Conservation (phyloP, 108 stramenopile genomes). For the Discostella stelligeroides region DNA sequence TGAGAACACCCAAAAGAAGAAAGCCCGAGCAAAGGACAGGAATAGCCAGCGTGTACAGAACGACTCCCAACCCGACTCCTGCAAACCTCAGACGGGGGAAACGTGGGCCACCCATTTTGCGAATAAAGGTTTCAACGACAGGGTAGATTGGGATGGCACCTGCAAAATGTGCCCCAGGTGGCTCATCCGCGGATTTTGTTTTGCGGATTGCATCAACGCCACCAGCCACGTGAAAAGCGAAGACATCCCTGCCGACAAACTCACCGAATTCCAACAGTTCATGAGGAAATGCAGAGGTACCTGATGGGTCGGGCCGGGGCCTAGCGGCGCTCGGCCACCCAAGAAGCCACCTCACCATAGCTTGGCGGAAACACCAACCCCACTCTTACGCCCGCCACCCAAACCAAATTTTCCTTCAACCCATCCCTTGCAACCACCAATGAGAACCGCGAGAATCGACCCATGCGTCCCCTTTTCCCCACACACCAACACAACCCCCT, state of each 20-base stretch:
- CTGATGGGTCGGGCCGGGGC: neutral
- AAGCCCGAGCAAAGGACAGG: neutral
- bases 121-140: neutral
- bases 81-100: neutral
- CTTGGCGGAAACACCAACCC: no score
- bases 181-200: slow-evolving; percentile 10
- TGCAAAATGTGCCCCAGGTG: slow-evolving; percentile 9
- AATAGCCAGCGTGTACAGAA: neutral
- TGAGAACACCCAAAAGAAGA: neutral
- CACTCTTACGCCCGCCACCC: no score
- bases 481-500: no score
- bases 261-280: neutral
- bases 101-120: neutral
- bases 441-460: no score
- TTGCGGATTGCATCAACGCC: slow-evolving; percentile 7
- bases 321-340: no score
- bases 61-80: neutral
- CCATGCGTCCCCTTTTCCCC: no score
- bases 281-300: neutral
- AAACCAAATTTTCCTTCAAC: no score
- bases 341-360: no score
- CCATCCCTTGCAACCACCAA: no score
- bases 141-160: neutral
- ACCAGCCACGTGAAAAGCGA: neutral
- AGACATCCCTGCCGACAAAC: neutral